Evolutionary conservation across 768 basidiomycete genomes (phyloP), one percentile per base, ranked within the genome.

Genomic region (Albatrellus ellisii): DNA sequence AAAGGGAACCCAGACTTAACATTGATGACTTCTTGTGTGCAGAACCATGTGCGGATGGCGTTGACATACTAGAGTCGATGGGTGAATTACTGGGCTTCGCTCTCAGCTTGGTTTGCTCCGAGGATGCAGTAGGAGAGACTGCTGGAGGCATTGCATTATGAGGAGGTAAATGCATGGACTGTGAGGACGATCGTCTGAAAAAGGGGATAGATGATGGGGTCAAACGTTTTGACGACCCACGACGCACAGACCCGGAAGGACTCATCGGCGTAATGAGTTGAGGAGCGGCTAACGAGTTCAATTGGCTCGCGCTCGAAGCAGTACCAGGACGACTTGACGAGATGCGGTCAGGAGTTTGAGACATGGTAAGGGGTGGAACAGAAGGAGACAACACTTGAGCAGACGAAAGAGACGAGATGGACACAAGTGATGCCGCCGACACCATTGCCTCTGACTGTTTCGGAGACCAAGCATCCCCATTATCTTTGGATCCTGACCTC

Each of bases 121-220:
- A 60, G n/a, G 61, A 54, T 37, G 63, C 60, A 6, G 72, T 64
- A 11, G 82, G 70, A 4, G 72, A 64, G 7, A 67, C 58, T 3
- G 66, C 65, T 8, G 64, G 60, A 12, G 68, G 52, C 1, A 59
- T 56, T 26, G 20, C 20, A 9, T 36, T 18, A 15, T 18, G 25
- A 15, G 25, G 12, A 5, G 54, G 47, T 25, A 54, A 58, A 47
- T 86, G 80, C 72, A 86, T 80, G 11, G 83, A 86, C 54, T 89
- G 84, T 6, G 90, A 91, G 21, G 86, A 85, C 6, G 88, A 89
- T 26, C 90, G 80, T 33, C 87, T 75, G 66, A 94, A 92, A 62
- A 94, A 94, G 2, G 90, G 90, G 45, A 94, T 94, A 11, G 87
- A 85, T 21, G 87, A 90, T 1, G 89, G 89, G 1, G 90, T 91